Conservation (phyloP, 1,284 basidiomycete species). For the Rhodotorula sp. region DNA sequence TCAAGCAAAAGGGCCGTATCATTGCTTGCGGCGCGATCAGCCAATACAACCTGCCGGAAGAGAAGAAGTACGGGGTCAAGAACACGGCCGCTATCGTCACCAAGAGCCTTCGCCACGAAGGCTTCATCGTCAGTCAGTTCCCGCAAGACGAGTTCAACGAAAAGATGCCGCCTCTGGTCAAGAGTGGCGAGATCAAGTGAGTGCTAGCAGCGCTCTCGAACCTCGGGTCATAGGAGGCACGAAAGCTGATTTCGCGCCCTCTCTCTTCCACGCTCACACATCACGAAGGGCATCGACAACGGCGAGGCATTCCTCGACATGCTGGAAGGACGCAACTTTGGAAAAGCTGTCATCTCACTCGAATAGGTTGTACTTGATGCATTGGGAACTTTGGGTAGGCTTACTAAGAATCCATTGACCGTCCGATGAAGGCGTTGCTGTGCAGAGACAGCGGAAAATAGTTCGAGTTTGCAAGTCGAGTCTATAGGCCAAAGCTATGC, state of each 20-base stretch:
- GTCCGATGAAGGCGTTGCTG: too few relatives aligned
- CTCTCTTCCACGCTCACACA: slow-evolving; percentile 8
- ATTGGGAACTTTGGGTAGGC: too few relatives aligned
- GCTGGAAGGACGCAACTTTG: slow-evolving; percentile 33
- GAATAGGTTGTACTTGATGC: not conserved
- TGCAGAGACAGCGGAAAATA: not conserved
- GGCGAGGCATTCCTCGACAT: slow-evolving; percentile 42
- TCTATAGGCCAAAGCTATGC: not conserved
- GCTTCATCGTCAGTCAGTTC: slow-evolving; percentile 65
- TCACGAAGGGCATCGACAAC: slow-evolving; percentile 41
- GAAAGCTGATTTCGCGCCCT: not conserved
- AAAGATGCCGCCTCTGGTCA: slow-evolving; percentile 57
- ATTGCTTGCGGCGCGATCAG: slow-evolving; percentile 68
- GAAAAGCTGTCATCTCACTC: slow-evolving; percentile 40
- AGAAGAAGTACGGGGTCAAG: slow-evolving; percentile 48
- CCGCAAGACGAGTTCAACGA: slow-evolving; percentile 45
- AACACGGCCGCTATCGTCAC: slow-evolving; percentile 61
- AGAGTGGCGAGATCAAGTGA: slow-evolving; percentile 66
- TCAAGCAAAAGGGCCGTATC: slow-evolving; percentile 73
- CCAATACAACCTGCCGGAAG: slow-evolving; percentile 40
- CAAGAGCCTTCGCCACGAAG: slow-evolving; percentile 57
- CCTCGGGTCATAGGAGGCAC: not conserved
- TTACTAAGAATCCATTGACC: too few relatives aligned
- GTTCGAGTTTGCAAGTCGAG: not conserved
- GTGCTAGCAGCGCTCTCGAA: not conserved